These are phyloP conservation scores for Aspergillus tubingensis DNA, from an alignment of 2,329 filamentous ascomycete genomes.

Conservation along the genomic window DNA sequence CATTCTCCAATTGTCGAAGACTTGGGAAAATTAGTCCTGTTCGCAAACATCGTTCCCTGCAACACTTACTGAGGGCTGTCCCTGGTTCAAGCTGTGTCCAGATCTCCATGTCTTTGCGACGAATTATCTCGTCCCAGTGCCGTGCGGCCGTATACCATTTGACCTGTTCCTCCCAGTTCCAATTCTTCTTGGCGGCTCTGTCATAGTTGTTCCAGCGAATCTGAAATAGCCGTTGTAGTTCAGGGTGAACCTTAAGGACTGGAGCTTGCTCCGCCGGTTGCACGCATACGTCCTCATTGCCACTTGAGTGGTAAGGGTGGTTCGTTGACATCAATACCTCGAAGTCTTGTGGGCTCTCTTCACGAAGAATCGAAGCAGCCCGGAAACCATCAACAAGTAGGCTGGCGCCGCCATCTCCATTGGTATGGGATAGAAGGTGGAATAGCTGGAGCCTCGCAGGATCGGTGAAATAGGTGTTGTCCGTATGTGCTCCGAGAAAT, in stretches of 20 bases:
- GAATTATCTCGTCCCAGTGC: constrained; percentile 71
- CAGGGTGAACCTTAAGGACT: constrained; percentile 65
- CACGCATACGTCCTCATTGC: constrained; percentile 81
- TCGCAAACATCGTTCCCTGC: neutral
- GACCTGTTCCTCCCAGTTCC: constrained; percentile 52
- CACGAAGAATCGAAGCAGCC: constrained; percentile 63
- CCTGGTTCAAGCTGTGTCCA: constrained; percentile 83
- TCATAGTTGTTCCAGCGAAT: constrained; percentile 95
- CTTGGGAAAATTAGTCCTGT: constrained; percentile 43
- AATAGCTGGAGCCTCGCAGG: constrained; percentile 90
- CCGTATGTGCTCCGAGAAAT: constrained; percentile 81
- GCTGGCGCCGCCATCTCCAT: constrained; percentile 67
- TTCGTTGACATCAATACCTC: constrained; percentile 56
- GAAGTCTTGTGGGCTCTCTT: constrained; percentile 59
- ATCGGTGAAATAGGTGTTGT: constrained; percentile 94
- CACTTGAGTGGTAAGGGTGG: constrained; percentile 80
- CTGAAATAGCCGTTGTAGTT: constrained; percentile 55
- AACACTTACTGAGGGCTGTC: constrained; percentile 66
- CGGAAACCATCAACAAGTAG: constrained; percentile 85
- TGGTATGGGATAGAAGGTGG: constrained; percentile 80
- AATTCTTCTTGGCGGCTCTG: constrained; percentile 66
- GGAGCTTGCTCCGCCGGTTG: constrained; percentile 70
- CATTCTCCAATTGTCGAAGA: constrained; percentile 96
- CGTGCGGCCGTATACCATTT: constrained; percentile 80
- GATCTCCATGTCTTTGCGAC: constrained; percentile 66